Evolutionary conservation across 1,284 basidiomycete species (phyloP).

Genomic region (Sanguinoderma infundibulare): DNA sequence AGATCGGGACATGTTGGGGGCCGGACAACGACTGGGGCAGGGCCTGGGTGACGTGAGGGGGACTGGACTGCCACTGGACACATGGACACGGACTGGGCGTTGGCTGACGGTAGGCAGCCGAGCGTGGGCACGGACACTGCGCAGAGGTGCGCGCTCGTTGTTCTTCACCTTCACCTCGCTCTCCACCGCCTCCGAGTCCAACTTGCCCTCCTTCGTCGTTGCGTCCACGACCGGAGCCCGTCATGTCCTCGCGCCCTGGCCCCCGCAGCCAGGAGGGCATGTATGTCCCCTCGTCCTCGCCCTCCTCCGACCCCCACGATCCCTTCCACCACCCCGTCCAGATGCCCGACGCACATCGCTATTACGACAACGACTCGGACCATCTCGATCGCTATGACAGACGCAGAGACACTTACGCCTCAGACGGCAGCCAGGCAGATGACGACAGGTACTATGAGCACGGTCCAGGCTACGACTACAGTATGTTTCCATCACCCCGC

Average conservation of each 20-base stretch:
- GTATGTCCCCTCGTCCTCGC: conserved; percentile 38
- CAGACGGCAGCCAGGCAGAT: conserved; percentile 70
- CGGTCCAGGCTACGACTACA: conserved; percentile 64
- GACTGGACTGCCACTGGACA: too few species aligned
- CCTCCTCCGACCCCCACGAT: conserved; percentile 47
- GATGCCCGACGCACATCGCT: conserved; percentile 46
- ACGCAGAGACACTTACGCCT: conserved; percentile 64
- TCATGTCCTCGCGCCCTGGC: conserved; percentile 37
- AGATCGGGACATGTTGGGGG: background rate
- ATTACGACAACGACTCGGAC: conserved; percentile 81
- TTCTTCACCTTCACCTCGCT: background rate
- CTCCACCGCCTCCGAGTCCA: conserved; percentile 9
- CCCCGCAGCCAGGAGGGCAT: conserved; percentile 37
- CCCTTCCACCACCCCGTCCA: conserved; percentile 48
- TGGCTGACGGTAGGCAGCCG: background rate
- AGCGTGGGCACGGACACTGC: background rate
- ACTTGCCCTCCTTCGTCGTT: conserved; percentile 7
- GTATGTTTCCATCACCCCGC: conserved; percentile 29
- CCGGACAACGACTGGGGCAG: background rate
- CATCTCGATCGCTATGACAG: conserved; percentile 59
- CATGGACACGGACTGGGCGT: background rate
- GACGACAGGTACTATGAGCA: conserved; percentile 69
- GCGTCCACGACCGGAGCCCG: conserved; percentile 25
- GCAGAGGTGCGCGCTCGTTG: background rate
- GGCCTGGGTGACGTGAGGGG: conserved; percentile 8